Evolutionary conservation across 2,329 filamentous ascomycete species (phyloP).

Genomic region (Ophiocordyceps camponoti-leonardi): DNA sequence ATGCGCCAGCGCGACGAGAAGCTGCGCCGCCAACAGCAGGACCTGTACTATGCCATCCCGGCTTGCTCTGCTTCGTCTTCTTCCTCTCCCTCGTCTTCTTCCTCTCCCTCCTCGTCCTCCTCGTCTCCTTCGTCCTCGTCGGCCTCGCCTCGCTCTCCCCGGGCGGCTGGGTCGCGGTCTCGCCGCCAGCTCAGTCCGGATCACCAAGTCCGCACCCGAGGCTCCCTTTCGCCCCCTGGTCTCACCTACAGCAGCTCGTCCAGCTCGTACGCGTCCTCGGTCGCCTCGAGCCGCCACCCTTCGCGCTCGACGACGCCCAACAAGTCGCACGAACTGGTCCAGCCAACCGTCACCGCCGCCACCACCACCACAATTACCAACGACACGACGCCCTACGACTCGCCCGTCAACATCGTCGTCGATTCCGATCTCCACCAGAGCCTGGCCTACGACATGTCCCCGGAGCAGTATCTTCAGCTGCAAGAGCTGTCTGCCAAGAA

Average conservation of each 20-base stretch:
- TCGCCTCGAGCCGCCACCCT: constrained; percentile 18
- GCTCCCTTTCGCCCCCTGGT: constrained; percentile 25
- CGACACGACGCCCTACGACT: constrained; percentile 32
- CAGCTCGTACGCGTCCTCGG: constrained; percentile 30
- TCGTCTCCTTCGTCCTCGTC: constrained; percentile 23
- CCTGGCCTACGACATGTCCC: constrained; percentile 38
- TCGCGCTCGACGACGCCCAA: constrained; percentile 31
- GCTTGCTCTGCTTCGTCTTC: constrained; percentile 29
- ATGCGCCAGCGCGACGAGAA: constrained; percentile 30
- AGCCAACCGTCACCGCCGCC: background rate
- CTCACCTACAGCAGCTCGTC: constrained; percentile 31
- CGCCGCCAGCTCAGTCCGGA: too few species aligned
- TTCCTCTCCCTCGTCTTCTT: constrained; percentile 21
- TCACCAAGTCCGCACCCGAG: constrained; percentile 11
- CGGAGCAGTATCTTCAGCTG: constrained; percentile 32
- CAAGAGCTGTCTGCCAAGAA: constrained; percentile 30
- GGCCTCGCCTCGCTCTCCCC: constrained; percentile 17
- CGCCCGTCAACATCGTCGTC: constrained; percentile 29
- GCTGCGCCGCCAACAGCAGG: constrained; percentile 16
- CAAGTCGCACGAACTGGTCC: constrained; percentile 21
- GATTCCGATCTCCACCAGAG: constrained; percentile 14
- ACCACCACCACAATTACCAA: too few species aligned
- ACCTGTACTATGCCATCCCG: constrained; percentile 20
- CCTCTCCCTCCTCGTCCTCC: constrained; percentile 28
- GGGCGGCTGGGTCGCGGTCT: too few species aligned